Conservation (phyloP, 768 basidiomycete genomes). For the Suillus clintonianus region DNA sequence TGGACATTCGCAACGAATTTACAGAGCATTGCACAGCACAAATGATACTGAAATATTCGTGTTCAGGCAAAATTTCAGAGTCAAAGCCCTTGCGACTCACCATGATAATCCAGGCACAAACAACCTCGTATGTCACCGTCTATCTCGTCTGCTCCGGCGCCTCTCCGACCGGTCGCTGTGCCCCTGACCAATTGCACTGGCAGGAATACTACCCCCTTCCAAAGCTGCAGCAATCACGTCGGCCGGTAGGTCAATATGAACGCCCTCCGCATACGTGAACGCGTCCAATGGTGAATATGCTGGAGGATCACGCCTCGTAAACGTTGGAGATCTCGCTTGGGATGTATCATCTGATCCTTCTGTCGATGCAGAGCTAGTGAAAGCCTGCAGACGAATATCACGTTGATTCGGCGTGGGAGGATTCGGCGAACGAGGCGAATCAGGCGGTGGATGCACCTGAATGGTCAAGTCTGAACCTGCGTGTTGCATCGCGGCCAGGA, state of each 20-base stretch:
- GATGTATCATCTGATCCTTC: slow-evolving; percentile 24
- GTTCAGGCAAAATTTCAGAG: slow-evolving; percentile 8
- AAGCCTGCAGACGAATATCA: slow-evolving; percentile 80
- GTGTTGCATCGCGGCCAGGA: slow-evolving; percentile 56
- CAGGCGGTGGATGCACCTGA: slow-evolving; percentile 76
- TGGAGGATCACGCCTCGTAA: slow-evolving; percentile 70
- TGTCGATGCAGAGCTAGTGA: slow-evolving; percentile 36
- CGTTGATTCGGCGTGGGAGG: slow-evolving; percentile 83
- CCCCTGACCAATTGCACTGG: slow-evolving; percentile 55
- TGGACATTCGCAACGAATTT: slow-evolving; percentile 15
- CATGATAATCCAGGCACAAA: slow-evolving; percentile 10
- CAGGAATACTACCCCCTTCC: slow-evolving; percentile 70
- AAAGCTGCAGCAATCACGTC: slow-evolving; percentile 90
- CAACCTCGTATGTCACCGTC: slow-evolving; percentile 24
- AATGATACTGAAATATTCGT: slow-evolving; percentile 12
- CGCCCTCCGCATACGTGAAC: slow-evolving; percentile 81
- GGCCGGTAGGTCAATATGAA: slow-evolving; percentile 91
- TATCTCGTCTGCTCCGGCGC: slow-evolving; percentile 57
- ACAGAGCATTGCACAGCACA: slow-evolving; percentile 17
- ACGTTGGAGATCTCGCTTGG: slow-evolving; percentile 29
- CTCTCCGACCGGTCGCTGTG: slow-evolving; percentile 52
- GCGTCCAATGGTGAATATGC: slow-evolving; percentile 90
- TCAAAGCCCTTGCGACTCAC: slow-evolving; percentile 11
- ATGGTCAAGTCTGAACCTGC: slow-evolving; percentile 68
- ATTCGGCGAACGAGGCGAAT: slow-evolving; percentile 77